Conservation (phyloP, 345 rosid genomes). For the Populus ilicifolia region DNA sequence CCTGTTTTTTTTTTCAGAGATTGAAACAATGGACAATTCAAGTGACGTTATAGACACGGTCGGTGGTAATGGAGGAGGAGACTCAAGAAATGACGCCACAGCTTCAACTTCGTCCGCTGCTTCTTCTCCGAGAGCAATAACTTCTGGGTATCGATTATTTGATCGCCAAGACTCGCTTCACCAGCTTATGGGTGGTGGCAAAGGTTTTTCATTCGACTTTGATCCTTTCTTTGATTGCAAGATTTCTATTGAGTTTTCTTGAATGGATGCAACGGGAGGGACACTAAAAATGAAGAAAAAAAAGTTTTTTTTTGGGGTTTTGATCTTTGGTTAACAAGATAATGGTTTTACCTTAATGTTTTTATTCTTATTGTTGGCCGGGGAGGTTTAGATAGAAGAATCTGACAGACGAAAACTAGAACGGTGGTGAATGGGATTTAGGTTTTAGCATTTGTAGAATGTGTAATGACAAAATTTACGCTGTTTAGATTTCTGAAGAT, state of each 20-base stretch:
- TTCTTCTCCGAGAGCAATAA: background rate
- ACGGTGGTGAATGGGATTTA: too few relatives aligned
- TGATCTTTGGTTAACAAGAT: background rate
- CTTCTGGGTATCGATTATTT: slow-evolving; percentile 34
- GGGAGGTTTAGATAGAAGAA: background rate
- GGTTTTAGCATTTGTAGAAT: background rate
- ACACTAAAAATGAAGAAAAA: too few relatives aligned
- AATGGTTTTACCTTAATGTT: background rate
- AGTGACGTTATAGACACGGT: slow-evolving; percentile 3
- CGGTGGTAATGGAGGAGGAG: slow-evolving; percentile 9
- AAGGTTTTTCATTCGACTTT: slow-evolving; percentile 18
- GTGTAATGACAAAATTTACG: background rate
- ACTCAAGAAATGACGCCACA: slow-evolving; percentile 8
- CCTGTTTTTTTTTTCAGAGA: too few relatives aligned
- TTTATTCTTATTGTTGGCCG: background rate
- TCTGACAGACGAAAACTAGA: background rate
- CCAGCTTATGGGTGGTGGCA: slow-evolving; percentile 45
- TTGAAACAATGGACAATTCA: slow-evolving; percentile 18
- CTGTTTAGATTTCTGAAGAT: background rate
- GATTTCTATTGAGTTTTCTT: background rate
- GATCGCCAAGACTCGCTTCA: slow-evolving; percentile 38
- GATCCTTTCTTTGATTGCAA: background rate
- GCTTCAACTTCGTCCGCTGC: slow-evolving; percentile 1
- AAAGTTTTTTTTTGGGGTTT: background rate
- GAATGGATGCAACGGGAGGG: background rate